Base-by-base conservation (phyloP, 2,329 filamentous ascomycete genomes). In the Penicillium hordei region DNA sequence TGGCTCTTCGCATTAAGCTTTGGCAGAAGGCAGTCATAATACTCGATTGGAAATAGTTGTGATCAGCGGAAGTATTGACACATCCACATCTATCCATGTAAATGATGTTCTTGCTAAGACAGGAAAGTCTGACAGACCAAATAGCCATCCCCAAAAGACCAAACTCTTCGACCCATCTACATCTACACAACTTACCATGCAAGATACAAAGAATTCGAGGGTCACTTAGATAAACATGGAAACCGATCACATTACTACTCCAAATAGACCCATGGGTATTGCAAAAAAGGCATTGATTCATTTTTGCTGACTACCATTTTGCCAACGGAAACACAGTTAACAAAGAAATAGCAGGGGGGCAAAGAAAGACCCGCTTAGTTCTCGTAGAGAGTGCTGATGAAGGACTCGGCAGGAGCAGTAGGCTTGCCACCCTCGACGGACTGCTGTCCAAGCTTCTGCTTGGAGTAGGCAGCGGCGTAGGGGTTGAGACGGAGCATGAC, bases 401-500 rank as follows among this genome's bases (percentile, higher is more conserved):
- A 88, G 60, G 75, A 72, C 72, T 81, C 78, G 61, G 78, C 78
- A 65, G 79, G 76, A 65, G 71, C 74, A 73, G 80, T 75, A 58
- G 86, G 84, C 85, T 91, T 89, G 69, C 79, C 82, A 58, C 77
- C 74, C 65, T 86, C 80, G 65, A 85, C 71, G 79, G 86, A 84
- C 81, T 86, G 80, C 79, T 89, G 84, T 68, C 91, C 91, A 59
- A 94, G 79, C 82, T 91, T 89, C 75, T 91, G 86, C 86, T 95
- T 91, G 71, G 88, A 83, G 82, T 95, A 99, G 64, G 90, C 88
- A 72, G 89, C 84, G 70, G 94, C 93, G 82, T 99, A 99, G 65
- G 94, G 94, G 89, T 99, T 99, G 80, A 99, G 90, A 75, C 94
- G 90, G 77, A 99, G 90, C 81, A 97, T 87, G 70, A 99, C 89